Conservation (phyloP, 1,284 basidiomycete genomes). For the Tilletia setariae region DNA sequence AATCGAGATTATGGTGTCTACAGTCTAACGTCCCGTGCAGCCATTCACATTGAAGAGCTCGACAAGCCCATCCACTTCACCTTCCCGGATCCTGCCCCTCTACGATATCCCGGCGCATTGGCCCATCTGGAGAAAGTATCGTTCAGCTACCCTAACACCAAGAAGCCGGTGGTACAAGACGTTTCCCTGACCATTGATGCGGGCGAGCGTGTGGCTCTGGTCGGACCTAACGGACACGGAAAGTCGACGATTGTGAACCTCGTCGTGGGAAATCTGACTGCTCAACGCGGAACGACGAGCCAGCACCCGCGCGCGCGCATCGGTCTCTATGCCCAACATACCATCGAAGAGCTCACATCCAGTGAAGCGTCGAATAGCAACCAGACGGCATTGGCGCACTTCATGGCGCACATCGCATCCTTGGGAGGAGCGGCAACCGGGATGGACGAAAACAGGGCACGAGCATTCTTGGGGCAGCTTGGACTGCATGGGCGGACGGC, state of each 20-base stretch:
- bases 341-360: conserved; percentile 50
- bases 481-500: conserved; percentile 48
- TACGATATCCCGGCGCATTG: conserved; percentile 62
- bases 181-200: conserved; percentile 64
- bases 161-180: conserved; percentile 59
- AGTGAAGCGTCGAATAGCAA: not conserved
- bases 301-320: conserved; percentile 64
- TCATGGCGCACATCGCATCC: conserved; percentile 41
- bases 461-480: conserved; percentile 56
- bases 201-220: conserved; percentile 63
- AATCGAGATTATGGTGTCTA: conserved; percentile 63
- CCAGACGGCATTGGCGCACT: conserved; percentile 57
- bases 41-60: conserved; percentile 60
- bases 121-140: conserved; percentile 61
- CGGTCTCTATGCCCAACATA: conserved; percentile 58
- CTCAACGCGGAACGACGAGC: conserved; percentile 62
- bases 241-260: conserved; percentile 56
- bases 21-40: conserved; percentile 58
- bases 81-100: conserved; percentile 59
- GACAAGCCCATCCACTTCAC: conserved; percentile 60
- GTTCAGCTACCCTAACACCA: conserved; percentile 56
- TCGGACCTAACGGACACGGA: conserved; percentile 58
- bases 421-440: not conserved
- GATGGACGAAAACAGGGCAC: conserved; percentile 38
- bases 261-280: conserved; percentile 61